Conservation (phyloP, 139 green algal species). For the Klebsormidium nitens region DNA sequence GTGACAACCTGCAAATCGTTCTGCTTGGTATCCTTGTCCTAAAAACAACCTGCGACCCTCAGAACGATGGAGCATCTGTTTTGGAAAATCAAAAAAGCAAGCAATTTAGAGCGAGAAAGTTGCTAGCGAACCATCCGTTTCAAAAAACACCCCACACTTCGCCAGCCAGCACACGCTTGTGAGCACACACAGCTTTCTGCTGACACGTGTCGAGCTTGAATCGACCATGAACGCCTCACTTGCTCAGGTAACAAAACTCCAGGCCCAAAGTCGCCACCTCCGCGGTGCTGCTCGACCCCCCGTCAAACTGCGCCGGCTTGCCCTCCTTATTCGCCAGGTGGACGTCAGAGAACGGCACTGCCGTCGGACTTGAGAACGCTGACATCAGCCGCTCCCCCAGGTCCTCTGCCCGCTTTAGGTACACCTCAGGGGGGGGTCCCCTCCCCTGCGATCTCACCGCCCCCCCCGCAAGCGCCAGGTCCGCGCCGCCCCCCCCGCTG, state of each 20-base stretch:
- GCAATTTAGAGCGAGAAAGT: too few relatives aligned
- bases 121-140: too few relatives aligned
- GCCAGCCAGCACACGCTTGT: too few relatives aligned
- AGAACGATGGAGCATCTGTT: too few relatives aligned
- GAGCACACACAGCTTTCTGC: too few relatives aligned
- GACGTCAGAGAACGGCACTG: slow-evolving; percentile 28
- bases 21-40: too few relatives aligned
- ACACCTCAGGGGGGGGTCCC: slow-evolving; percentile 15
- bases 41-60: too few relatives aligned
- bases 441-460: not conserved
- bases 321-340: slow-evolving; percentile 45
- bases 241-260: slow-evolving; percentile 65
- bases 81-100: too few relatives aligned
- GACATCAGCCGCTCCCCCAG: slow-evolving; percentile 54
- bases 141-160: too few relatives aligned
- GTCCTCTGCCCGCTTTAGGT: slow-evolving; percentile 39
- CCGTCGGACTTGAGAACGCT: slow-evolving; percentile 62
- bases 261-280: slow-evolving; percentile 71
- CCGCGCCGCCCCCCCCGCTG: slow-evolving; percentile 44
- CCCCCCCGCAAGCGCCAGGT: slow-evolving; percentile 25
- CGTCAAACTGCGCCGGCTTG: slow-evolving; percentile 45
- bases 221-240: too few relatives aligned
- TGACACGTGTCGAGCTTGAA: too few relatives aligned
- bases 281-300: slow-evolving; percentile 46
- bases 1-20: too few relatives aligned